Percentiles rank a stretch among this genome's conserved stretches.
Evolutionary conservation across 495 filamentous ascomycete species (phyloP).

Genomic region (Sordaria brevicollis): DNA sequence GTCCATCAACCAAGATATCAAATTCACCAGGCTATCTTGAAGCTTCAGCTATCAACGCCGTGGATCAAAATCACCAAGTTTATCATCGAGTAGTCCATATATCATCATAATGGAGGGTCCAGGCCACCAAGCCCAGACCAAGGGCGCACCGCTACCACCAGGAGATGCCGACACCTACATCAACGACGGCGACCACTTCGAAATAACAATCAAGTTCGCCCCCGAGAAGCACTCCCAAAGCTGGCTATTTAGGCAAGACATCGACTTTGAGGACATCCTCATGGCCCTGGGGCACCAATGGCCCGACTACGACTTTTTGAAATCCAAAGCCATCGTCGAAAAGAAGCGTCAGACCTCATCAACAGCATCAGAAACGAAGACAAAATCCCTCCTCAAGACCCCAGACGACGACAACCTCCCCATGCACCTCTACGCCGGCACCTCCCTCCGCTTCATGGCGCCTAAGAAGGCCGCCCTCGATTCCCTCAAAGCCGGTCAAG

Average conservation of each 20-base stretch:
- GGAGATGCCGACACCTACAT: not conserved
- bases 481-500: constrained; percentile 32
- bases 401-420: constrained; percentile 24
- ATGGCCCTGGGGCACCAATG: constrained; percentile 2
- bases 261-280: constrained; percentile 13
- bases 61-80: not conserved
- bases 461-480: constrained; percentile 43
- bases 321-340: constrained; percentile 21
- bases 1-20: not conserved
- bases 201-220: constrained; percentile 19
- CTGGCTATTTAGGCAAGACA: constrained; percentile 8
- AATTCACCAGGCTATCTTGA: not conserved
- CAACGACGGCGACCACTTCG: constrained; percentile 1
- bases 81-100: not conserved
- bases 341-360: constrained; percentile 6
- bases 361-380: constrained; percentile 5
- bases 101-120: not conserved
- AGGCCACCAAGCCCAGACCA: not conserved
- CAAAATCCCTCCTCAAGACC: constrained; percentile 13
- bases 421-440: constrained; percentile 41
- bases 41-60: not conserved
- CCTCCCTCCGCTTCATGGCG: constrained; percentile 55
- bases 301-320: constrained; percentile 22
- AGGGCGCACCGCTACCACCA: not conserved
- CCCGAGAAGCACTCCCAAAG: constrained; percentile 13